Evolutionary conservation across 768 basidiomycete genomes (phyloP).

Genomic region (Mycena alexandri): DNA sequence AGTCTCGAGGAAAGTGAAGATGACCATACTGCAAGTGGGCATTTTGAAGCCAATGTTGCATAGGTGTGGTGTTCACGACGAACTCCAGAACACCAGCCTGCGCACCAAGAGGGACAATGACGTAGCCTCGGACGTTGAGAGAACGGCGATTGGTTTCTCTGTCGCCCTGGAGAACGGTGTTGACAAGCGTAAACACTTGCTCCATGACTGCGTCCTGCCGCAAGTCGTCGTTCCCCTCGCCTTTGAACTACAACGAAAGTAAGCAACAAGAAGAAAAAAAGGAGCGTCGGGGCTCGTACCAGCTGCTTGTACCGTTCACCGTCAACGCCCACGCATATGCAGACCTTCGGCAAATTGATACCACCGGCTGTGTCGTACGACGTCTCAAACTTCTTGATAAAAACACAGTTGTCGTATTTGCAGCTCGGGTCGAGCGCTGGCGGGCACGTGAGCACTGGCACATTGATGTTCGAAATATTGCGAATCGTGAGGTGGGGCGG

Average conservation of each 20-base stretch:
- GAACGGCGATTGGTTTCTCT: constrained; percentile 80
- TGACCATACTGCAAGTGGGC: constrained; percentile 73
- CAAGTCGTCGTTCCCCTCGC: constrained; percentile 89
- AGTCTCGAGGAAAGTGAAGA: not conserved
- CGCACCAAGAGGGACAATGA: constrained; percentile 85
- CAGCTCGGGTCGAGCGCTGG: constrained; percentile 78
- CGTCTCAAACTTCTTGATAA: constrained; percentile 72
- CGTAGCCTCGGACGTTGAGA: constrained; percentile 86
- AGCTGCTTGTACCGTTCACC: constrained; percentile 81
- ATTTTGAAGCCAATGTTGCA: constrained; percentile 69
- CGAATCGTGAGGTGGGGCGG: constrained; percentile 61
- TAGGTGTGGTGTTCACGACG: constrained; percentile 79
- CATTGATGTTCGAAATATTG: constrained; percentile 64
- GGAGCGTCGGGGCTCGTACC: constrained; percentile 58
- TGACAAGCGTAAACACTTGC: constrained; percentile 94
- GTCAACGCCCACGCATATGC: constrained; percentile 73
- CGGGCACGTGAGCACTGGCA: constrained; percentile 88
- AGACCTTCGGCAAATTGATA: constrained; percentile 86
- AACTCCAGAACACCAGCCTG: constrained; percentile 93
- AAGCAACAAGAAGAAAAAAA: not conserved
- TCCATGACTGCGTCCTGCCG: constrained; percentile 99
- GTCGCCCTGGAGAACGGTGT: constrained; percentile 79
- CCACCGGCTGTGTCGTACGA: constrained; percentile 81
- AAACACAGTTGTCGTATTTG: constrained; percentile 77
- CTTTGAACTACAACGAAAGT: constrained; percentile 79